Percentiles rank a stretch among this genome's conserved stretches.
These are phyloP conservation scores for Crucibulum cyathiforme DNA, from an alignment of 1,284 basidiomycete genomes.

Conservation along the genomic window DNA sequence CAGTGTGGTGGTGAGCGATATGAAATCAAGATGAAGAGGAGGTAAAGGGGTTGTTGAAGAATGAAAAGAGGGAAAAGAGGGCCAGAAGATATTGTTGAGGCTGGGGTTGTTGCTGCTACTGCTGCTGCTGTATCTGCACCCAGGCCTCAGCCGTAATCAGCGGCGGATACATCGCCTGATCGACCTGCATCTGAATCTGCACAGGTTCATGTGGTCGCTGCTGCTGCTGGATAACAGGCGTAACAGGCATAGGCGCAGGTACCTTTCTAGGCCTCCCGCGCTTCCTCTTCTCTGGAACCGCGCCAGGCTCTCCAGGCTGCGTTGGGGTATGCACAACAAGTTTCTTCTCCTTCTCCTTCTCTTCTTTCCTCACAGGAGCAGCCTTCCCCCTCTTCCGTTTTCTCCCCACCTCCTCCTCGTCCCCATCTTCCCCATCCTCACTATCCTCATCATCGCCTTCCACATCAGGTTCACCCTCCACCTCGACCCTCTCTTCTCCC, in stretches of 20 bases:
- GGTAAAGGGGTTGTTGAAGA: conserved; percentile 73
- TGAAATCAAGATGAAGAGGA: conserved; percentile 45
- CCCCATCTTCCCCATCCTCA: conserved; percentile 60
- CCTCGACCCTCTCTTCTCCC: conserved; percentile 75
- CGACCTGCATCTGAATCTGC: conserved; percentile 6
- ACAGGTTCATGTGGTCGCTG: conserved; percentile 3
- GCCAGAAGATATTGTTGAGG: conserved; percentile 73
- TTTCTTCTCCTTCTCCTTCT: conserved; percentile 41
- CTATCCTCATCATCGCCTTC: conserved; percentile 59
- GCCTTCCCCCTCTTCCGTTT: conserved; percentile 65
- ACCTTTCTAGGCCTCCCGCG: conserved; percentile 69
- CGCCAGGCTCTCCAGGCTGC: conserved; percentile 13
- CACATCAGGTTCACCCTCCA: conserved; percentile 60
- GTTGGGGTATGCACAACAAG: conserved; percentile 23
- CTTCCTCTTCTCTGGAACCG: conserved; percentile 75
- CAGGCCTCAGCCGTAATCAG: neutral
- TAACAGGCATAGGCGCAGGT: conserved; percentile 27
- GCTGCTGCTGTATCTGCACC: neutral
- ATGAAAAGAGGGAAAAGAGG: conserved; percentile 77
- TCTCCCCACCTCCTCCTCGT: conserved; percentile 56
- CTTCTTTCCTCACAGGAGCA: conserved; percentile 32
- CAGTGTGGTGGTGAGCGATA: conserved; percentile 29
- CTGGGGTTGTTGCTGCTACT: conserved; percentile 17
- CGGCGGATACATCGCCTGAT: conserved; percentile 1
- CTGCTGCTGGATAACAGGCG: conserved; percentile 3